These are phyloP conservation scores for Hypericum androsaemum DNA, from an alignment of 345 rosid genomes.

Conservation along the genomic window DNA sequence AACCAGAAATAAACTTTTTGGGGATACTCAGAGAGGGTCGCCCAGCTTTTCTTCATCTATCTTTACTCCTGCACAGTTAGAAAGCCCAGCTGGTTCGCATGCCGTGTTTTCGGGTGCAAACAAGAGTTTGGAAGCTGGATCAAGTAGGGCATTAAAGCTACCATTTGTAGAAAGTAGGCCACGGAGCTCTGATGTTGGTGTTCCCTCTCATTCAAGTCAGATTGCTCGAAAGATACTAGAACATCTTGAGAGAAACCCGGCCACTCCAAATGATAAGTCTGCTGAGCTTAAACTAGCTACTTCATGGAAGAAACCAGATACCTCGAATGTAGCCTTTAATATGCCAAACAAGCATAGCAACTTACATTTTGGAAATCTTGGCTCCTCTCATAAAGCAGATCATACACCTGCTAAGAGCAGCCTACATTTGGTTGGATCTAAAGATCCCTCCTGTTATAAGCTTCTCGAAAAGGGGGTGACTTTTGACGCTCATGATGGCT, in stretches of 20 bases:
- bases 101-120: constrained; percentile 23
- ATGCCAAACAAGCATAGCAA: constrained; percentile 19
- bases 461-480: constrained; percentile 8
- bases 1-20: constrained; percentile 27
- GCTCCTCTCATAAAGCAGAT: constrained; percentile 18
- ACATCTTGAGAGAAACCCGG: constrained; percentile 55
- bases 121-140: constrained; percentile 39
- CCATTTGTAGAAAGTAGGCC: constrained; percentile 26
- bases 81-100: constrained; percentile 20
- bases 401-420: constrained; percentile 22
- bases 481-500: too few relatives aligned
- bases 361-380: constrained; percentile 22
- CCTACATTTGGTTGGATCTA: constrained; percentile 25
- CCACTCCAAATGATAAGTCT: constrained; percentile 57
- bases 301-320: constrained; percentile 36
- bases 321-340: constrained; percentile 24
- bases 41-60: constrained; percentile 30
- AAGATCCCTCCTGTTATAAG: constrained; percentile 23
- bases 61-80: constrained; percentile 25
- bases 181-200: constrained; percentile 30
- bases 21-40: constrained; percentile 32
- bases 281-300: constrained; percentile 65
- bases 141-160: constrained; percentile 27
- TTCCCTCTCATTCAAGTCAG: constrained; percentile 71
- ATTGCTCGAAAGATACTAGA: constrained; percentile 69